Conservation (phyloP, 495 filamentous ascomycete species). For the Lasiosphaeria hispida region DNA sequence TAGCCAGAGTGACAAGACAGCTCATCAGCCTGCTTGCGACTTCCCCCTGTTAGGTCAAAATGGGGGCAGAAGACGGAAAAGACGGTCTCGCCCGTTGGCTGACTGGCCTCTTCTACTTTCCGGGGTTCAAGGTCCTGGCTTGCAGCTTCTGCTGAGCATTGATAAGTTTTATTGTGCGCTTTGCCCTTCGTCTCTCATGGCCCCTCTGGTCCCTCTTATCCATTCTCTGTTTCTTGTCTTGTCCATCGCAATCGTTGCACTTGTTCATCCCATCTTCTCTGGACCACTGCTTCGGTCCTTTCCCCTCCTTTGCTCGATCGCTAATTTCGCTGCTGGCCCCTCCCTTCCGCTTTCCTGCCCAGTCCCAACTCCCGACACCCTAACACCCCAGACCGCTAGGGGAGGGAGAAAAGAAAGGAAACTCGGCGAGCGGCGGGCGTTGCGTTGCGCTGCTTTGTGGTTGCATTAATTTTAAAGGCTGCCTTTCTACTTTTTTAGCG, state of each 20-base stretch:
- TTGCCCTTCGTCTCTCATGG: background rate
- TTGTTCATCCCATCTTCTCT: background rate
- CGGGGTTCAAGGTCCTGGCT: constrained; percentile 7
- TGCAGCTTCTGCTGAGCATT: background rate
- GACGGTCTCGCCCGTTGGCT: constrained; percentile 7
- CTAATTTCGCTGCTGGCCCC: constrained; percentile 1
- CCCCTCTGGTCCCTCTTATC: background rate
- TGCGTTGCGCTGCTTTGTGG: background rate
- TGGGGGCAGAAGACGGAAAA: constrained; percentile 2
- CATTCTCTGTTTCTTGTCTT: background rate
- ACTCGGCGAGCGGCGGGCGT: background rate
- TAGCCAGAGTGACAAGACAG: no score
- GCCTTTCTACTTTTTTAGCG: background rate
- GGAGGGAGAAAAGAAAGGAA: constrained; percentile 1
- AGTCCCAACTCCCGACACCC: background rate
- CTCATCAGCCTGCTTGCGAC: background rate
- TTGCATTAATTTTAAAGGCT: constrained; percentile 10
- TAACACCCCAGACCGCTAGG: background rate
- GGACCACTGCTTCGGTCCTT: background rate
- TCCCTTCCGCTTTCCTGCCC: background rate
- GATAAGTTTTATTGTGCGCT: constrained; percentile 8
- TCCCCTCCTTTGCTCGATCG: background rate
- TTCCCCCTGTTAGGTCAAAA: constrained; percentile 4
- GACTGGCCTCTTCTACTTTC: background rate
- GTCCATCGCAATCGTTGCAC: background rate